phyloP scores from a whole-genome alignment of 2,329 filamentous ascomycete species.

The Diaporthe batatas region DNA sequence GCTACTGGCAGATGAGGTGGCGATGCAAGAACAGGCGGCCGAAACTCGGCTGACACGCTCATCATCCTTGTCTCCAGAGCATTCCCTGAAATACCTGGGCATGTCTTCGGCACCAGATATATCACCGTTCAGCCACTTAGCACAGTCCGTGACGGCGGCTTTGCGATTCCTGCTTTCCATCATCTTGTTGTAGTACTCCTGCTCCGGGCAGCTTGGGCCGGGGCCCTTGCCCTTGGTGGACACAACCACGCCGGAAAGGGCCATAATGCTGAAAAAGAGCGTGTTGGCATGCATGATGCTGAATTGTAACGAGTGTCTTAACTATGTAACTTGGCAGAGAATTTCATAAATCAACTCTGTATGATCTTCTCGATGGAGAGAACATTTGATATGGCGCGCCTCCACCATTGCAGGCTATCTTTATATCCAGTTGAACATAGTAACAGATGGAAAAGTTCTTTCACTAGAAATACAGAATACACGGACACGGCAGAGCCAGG shows the following conservation, averaged over 20 bases:
- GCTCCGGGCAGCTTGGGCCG: not conserved
- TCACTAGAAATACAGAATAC: not conserved
- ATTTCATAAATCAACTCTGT: not conserved
- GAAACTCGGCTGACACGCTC: slow-evolving; percentile 17
- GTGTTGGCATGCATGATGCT: not conserved
- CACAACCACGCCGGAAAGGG: not conserved
- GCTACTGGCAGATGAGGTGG: not conserved
- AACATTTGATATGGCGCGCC: too few relatives aligned
- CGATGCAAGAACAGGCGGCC: not conserved
- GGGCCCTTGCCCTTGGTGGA: not conserved
- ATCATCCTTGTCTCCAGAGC: not conserved
- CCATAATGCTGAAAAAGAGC: not conserved
- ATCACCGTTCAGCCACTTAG: not conserved
- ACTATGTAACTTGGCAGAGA: not conserved
- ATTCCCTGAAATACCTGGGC: not conserved
- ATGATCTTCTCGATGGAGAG: not conserved
- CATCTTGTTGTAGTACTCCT: slow-evolving; percentile 14
- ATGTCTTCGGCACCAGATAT: not conserved
- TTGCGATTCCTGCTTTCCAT: slow-evolving; percentile 26
- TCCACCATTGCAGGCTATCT: too few relatives aligned
- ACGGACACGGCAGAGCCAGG: not conserved
- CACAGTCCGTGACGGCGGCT: not conserved
- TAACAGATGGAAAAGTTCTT: accelerated
- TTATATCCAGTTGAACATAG: not conserved
- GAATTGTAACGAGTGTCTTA: not conserved